Base-by-base conservation (phyloP, 139 green algal species). In the Chlorella vulgaris region DNA sequence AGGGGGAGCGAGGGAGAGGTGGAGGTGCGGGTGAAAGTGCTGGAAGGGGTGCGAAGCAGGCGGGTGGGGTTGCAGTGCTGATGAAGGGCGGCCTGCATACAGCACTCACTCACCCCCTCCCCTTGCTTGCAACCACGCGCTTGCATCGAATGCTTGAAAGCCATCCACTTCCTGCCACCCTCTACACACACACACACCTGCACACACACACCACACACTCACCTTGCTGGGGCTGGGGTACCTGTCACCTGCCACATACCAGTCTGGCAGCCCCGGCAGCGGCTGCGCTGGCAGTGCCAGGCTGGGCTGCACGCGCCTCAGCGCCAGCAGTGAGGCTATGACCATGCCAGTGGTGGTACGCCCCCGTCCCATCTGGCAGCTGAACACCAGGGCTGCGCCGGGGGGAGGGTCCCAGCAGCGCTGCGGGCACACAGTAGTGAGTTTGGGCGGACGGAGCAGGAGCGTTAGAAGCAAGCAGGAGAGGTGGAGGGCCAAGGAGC, bases 311-410 rank as follows among this genome's bases (percentile, higher is more conserved):
- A 39, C 81, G 39, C 77, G 38, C 40, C 88, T 82, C 83, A 98
- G 87, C 60, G 89, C 78, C 63, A 98, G 80, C 69, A 99, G 86
- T 7, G 88, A 92, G 21, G 90, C 95, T 60, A 99, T 98, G 76
- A 97, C 88, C 91, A 97, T 99, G 79, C 94, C 95, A 6, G 94
- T 95, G 38, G 96, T 98, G 65, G 96, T 99, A 60, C 96, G 87
- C 13, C 96, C 96, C 5, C 96, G 89, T 7, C 96, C 96, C 96
- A 99, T 99, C 86, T 96, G 93, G 91, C 96, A 99, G 89, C 98
- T 99, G 90, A 99, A 99, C 35, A 99, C 85, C 31, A 98, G 86
- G 4, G 94, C 93, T 18, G 92, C 85, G 35, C 85, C 86, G 3
- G 73, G 36, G 0, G 87, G 89, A 33, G 87, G 83, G 39, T 81